Evolutionary conservation across 2,329 filamentous ascomycete species (phyloP).

Genomic region (Lojkania enalia): DNA sequence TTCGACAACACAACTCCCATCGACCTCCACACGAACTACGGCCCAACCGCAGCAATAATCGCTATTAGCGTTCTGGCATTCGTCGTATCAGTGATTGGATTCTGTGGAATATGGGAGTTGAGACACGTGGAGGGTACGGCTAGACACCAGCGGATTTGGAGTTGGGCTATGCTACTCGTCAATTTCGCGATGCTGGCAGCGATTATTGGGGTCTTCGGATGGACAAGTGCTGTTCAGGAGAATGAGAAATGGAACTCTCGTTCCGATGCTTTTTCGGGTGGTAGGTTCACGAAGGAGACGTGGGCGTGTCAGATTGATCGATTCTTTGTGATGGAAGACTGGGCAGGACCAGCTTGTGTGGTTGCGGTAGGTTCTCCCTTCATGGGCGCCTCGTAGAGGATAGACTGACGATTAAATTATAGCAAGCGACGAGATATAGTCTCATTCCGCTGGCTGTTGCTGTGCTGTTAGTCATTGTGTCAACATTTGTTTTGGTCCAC

Average conservation of each 20-base stretch:
- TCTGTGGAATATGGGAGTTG: constrained; percentile 35
- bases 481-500: constrained; percentile 24
- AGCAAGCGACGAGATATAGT: constrained; percentile 31
- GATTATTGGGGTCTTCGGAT: constrained; percentile 26
- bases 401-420: not conserved
- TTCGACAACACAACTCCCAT: constrained; percentile 13
- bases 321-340: constrained; percentile 20
- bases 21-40: constrained; percentile 16
- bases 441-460: constrained; percentile 28
- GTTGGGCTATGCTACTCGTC: constrained; percentile 25
- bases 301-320: constrained; percentile 32
- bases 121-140: constrained; percentile 28
- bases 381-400: not conserved
- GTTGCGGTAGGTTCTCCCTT: constrained; percentile 21
- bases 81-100: constrained; percentile 21
- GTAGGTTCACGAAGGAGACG: constrained; percentile 29
- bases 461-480: constrained; percentile 20
- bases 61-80: constrained; percentile 21
- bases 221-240: constrained; percentile 23
- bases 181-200: constrained; percentile 20
- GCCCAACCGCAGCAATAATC: constrained; percentile 22
- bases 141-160: constrained; percentile 28
- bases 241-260: constrained; percentile 20
- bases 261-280: constrained; percentile 19
- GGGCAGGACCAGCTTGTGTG: constrained; percentile 30